Conservation (phyloP, 495 filamentous ascomycete species). For the Aspergillus ostianus region DNA sequence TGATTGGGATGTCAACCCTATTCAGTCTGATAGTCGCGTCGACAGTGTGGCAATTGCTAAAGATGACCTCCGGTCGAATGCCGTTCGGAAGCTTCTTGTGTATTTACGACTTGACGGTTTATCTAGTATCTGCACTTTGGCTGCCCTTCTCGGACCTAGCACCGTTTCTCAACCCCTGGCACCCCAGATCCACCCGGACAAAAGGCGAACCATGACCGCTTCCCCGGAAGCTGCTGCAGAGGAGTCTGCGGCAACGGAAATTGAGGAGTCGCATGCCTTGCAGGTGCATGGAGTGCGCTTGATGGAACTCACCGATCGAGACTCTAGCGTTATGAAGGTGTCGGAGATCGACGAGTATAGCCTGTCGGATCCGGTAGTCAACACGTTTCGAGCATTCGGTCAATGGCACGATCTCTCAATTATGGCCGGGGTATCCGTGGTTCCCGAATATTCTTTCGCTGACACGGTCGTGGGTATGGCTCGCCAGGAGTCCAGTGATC, state of each 20-base stretch:
- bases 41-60: constrained; percentile 44
- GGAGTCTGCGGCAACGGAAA: constrained; percentile 23
- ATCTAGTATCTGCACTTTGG: constrained; percentile 80
- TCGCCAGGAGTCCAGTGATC: constrained; percentile 65
- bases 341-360: constrained; percentile 76
- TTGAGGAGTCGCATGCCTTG: constrained; percentile 45
- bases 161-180: constrained; percentile 19
- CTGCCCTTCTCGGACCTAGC: constrained; percentile 61
- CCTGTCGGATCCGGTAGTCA: constrained; percentile 81
- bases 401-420: constrained; percentile 81
- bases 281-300: constrained; percentile 85
- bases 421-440: constrained; percentile 73
- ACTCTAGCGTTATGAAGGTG: constrained; percentile 93
- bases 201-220: constrained; percentile 19
- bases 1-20: constrained; percentile 78
- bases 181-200: constrained; percentile 51
- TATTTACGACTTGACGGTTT: constrained; percentile 88
- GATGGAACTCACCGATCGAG: constrained; percentile 86
- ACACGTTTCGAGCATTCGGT: constrained; percentile 86
- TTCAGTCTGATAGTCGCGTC: constrained; percentile 39
- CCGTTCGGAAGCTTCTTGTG: constrained; percentile 53
- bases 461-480: constrained; percentile 70
- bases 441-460: constrained; percentile 74
- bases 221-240: constrained; percentile 26
- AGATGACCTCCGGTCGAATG: constrained; percentile 31